Evolutionary conservation across 1,284 basidiomycete genomes (phyloP).

Genomic region (Rhodotorula sp.): DNA sequence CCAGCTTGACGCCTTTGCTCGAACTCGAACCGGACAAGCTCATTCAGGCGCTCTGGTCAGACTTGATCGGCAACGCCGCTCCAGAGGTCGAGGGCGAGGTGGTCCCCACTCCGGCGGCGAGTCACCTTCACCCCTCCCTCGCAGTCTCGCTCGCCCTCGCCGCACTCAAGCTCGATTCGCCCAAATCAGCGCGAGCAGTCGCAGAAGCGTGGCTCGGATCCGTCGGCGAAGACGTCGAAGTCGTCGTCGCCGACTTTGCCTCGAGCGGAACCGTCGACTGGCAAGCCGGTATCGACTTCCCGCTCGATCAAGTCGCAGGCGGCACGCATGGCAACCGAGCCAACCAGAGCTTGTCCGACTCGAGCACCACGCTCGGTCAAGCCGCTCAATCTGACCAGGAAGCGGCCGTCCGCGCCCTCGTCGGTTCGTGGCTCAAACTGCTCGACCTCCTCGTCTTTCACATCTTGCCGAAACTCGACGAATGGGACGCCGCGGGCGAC

Average conservation of each 20-base stretch:
- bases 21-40: constrained; percentile 12
- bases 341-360: constrained; percentile 9
- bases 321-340: background rate
- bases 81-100: constrained; percentile 6
- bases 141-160: constrained; percentile 33
- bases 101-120: constrained; percentile 23
- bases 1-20: constrained; percentile 10
- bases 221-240: constrained; percentile 28
- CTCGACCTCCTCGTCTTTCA: constrained; percentile 33
- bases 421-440: constrained; percentile 31
- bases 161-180: constrained; percentile 36
- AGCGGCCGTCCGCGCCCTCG: constrained; percentile 7
- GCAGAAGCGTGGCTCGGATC: constrained; percentile 35
- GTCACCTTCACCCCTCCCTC: constrained; percentile 36
- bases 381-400: background rate
- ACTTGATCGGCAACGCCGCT: background rate
- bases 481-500: constrained; percentile 40
- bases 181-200: constrained; percentile 13
- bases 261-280: constrained; percentile 3
- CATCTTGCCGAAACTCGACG: constrained; percentile 32
- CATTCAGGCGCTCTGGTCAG: constrained; percentile 23
- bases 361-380: constrained; percentile 1
- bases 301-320: constrained; percentile 13
- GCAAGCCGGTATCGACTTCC: background rate
- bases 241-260: constrained; percentile 12